Evolutionary conservation across 2,329 filamentous ascomycete species (phyloP), one percentile per base, ranked within the genome.

Genomic region (Trichoderma cornu-damae): DNA sequence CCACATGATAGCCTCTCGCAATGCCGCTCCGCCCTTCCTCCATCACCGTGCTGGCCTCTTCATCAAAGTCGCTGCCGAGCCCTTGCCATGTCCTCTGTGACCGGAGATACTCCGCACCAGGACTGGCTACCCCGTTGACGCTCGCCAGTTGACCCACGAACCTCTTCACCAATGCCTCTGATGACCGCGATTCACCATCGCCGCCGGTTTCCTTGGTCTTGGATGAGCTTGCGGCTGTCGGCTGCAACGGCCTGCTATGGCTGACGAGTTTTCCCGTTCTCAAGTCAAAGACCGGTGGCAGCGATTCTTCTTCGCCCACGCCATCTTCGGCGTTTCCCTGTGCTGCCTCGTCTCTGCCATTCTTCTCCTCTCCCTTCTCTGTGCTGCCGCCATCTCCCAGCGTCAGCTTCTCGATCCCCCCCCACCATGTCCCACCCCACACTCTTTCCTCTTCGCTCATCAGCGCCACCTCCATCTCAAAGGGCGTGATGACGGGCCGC

Each of bases 401-500:
- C 47, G 87, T 76, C 14, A 95, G 73, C 20, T 79, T 82, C 66
- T 90, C 86, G 60, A 96, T 96, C 60, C 94, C 90, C 7, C 87
- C 90, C 75, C 87, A 88, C 94, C 94, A 97, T 64, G 88, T 85
- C 1, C 88, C 87, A 0, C 88, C 90, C 91, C 93, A 96, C 0
- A 92, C 77, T 58, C 93, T 81, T 67, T 87, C 83, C 30, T 85
- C 81, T 67, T 96, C 92, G 12, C 81, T 79, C 72, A 84, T 79
- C 60, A 99, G 73, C 3, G 90, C 89, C 46, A 96, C 75, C 53
- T 85, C 85, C 56, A 97, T 76, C 77, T 99, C 94, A 69, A 95
- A 97, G 0, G 93, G 93, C n/a, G 94, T 99, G 38, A 97, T 85
- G 8, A 97, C 86, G 0, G 92, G 91, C 65, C 85, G 83, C 80